Percentiles rank a stretch among this genome's conserved stretches.
Evolutionary conservation across 805 yeast species (phyloP).

Genomic region (Candida ponderosae): DNA sequence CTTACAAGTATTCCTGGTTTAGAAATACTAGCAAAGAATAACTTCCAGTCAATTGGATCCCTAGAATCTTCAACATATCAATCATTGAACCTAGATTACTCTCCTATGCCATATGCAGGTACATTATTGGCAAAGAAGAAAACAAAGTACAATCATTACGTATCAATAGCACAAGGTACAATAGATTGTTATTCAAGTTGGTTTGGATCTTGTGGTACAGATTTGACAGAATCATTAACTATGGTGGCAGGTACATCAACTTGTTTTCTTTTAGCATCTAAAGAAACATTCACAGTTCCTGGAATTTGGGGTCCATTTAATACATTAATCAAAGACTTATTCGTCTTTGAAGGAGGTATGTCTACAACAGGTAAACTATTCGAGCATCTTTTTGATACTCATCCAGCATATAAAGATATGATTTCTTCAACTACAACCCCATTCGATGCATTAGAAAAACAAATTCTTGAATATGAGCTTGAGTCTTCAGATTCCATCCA

Average conservation of each 20-base stretch:
- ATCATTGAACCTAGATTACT: conserved; percentile 5
- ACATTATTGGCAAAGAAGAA: conserved; percentile 16
- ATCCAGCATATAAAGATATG: conserved; percentile 22
- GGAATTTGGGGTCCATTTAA: conserved; percentile 61
- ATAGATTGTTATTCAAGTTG: conserved; percentile 56
- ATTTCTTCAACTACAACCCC: conserved; percentile 4
- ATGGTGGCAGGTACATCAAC: conserved; percentile 61
- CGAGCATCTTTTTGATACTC: conserved; percentile 37
- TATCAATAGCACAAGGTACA: conserved; percentile 36
- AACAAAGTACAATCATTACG: background rate
- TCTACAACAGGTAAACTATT: conserved; percentile 50
- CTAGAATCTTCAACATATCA: conserved; percentile 11
- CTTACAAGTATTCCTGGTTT: conserved; percentile 17
- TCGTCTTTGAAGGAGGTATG: conserved; percentile 47
- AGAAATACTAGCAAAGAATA: conserved; percentile 3
- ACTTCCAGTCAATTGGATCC: conserved; percentile 22
- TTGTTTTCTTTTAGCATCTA: conserved; percentile 35
- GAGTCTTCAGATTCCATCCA: conserved; percentile 13
- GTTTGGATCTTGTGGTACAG: conserved; percentile 28
- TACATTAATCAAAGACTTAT: conserved; percentile 22
- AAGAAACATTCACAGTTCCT: conserved; percentile 12
- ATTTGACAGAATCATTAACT: conserved; percentile 23
- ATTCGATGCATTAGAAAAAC: conserved; percentile 16
- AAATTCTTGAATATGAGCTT: conserved; percentile 10
- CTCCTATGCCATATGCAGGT: conserved; percentile 24